Base-by-base conservation (phyloP, 306 rosid genomes). In the Luffa aegyptiaca region DNA sequence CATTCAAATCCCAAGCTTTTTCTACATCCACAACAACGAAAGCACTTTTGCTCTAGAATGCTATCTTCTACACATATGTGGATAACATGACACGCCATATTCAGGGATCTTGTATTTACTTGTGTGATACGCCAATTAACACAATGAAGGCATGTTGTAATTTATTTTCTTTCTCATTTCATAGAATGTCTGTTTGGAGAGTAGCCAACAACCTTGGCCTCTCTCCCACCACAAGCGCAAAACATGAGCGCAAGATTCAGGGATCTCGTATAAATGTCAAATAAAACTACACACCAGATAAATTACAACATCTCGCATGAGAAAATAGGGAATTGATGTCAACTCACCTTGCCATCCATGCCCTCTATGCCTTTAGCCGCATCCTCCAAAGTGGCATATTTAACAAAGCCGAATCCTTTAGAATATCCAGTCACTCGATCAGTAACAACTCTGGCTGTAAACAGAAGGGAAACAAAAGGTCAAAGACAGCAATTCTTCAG, bases 371-470 rank as follows among this genome's bases (percentile, higher is more conserved):
- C 97, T 84, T 89, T 90, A 63, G 85, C 88, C 61, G 99, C 97
- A 52, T 83, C 99, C 76, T 91, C 97, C 79, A 93, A 62, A 56
- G 89, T 91, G 21, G 93, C 86, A 90, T 93, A 93, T 46, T 66
- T 87, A 76, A 95, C 99, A 83, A 95, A 95, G 85, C 99, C 99
- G 81, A 89, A 95, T 14, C 97, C 99, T 85, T 91, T 95, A 21
- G 97, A 92, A 80, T 86, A 95, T 80, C 99, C 99, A 8, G 99
- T 87, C 76, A 57, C 94, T 61, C 94, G 82, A 86, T 95, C 99
- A 51, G 97, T 89, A 81, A 93, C 97, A 68, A 95, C 97, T 75
- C 93, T 88, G 13, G 99, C 99, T 95, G 90, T 55, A 85, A 83
- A 82, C 61, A 80, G 33, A 74, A 46, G 26, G 8, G 26, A 31